These are phyloP conservation scores for Talaromyces borbonicus DNA, from an alignment of 495 filamentous ascomycete genomes.

Conservation along the genomic window DNA sequence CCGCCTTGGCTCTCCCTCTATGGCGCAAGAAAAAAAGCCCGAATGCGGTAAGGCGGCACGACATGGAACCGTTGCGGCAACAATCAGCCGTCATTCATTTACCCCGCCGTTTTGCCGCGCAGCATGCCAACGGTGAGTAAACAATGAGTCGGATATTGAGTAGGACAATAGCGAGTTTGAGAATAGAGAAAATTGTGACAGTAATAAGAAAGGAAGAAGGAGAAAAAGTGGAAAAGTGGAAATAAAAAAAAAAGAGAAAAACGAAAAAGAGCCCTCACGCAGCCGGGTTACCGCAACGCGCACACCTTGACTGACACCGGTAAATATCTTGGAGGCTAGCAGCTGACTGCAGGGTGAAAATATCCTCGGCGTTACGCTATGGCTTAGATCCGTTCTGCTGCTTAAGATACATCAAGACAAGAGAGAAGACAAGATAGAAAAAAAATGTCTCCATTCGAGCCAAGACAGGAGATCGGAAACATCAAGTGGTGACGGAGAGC, in stretches of 20 bases:
- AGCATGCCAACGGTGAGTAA: neutral
- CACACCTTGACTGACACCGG: too few species aligned
- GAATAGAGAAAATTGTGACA: too few species aligned
- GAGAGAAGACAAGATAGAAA: neutral
- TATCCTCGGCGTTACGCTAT: constrained; percentile 4
- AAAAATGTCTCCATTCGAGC: neutral
- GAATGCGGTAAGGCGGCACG: constrained; percentile 6
- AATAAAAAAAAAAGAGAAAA: neutral
- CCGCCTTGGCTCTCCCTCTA: constrained; percentile 8
- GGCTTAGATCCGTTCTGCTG: constrained; percentile 5
- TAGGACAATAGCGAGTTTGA: too few species aligned
- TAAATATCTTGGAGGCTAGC: neutral
- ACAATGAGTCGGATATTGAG: neutral
- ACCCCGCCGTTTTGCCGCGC: neutral
- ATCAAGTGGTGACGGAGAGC: constrained; percentile 1
- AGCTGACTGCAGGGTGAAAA: constrained; percentile 5
- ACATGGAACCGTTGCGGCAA: constrained; percentile 1
- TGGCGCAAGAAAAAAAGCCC: constrained; percentile 6
- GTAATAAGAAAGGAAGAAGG: too few species aligned
- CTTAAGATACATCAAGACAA: constrained; percentile 5
- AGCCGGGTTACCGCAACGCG: too few species aligned
- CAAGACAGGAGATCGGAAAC: neutral
- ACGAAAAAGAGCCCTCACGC: constrained; percentile 1
- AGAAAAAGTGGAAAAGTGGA: neutral
- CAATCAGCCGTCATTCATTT: neutral